These are phyloP conservation scores for Pseudogymnoascus sp. DNA, from an alignment of 2,329 filamentous ascomycete genomes.

Conservation along the genomic window DNA sequence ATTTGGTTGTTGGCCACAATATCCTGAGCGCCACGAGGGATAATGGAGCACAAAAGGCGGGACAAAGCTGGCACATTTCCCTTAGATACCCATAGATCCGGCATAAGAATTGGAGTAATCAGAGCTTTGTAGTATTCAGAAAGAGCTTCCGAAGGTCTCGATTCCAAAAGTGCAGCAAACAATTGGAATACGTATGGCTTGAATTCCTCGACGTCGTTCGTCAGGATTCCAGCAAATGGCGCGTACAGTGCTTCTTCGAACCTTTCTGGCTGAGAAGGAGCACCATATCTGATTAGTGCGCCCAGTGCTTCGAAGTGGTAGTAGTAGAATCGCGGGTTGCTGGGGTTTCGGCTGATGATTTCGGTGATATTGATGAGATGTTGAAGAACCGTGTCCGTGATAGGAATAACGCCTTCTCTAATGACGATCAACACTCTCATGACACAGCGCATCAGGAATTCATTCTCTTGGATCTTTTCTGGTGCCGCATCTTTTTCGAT, in stretches of 20 bases:
- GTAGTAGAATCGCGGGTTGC: constrained; percentile 97
- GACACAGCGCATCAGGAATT: constrained; percentile 96
- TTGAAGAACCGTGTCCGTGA: constrained; percentile 68
- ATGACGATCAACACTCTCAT: constrained; percentile 97
- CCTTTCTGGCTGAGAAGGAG: constrained; percentile 56
- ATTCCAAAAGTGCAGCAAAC: constrained; percentile 81
- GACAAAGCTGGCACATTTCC: constrained; percentile 90
- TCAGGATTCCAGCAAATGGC: constrained; percentile 72
- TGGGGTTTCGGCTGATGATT: constrained; percentile 88
- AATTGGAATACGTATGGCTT: constrained; percentile 95
- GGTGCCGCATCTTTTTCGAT: constrained; percentile 78
- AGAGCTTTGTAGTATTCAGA: constrained; percentile 74
- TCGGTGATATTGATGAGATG: constrained; percentile 85
- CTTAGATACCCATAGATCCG: constrained; percentile 80
- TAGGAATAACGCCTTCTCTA: constrained; percentile 66
- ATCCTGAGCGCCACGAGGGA: constrained; percentile 63
- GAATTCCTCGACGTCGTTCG: constrained; percentile 82
- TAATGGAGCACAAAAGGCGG: constrained; percentile 73
- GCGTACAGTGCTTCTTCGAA: constrained; percentile 75
- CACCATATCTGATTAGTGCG: constrained; percentile 71
- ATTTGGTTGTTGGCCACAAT: constrained; percentile 75
- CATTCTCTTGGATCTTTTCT: constrained; percentile 95
- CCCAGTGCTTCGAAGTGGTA: constrained; percentile 95
- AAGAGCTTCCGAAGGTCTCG: constrained; percentile 68
- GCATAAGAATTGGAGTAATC: constrained; percentile 67